phyloP scores from a whole-genome alignment of 208 protist species.

The Trypanosoma scelopori region DNA sequence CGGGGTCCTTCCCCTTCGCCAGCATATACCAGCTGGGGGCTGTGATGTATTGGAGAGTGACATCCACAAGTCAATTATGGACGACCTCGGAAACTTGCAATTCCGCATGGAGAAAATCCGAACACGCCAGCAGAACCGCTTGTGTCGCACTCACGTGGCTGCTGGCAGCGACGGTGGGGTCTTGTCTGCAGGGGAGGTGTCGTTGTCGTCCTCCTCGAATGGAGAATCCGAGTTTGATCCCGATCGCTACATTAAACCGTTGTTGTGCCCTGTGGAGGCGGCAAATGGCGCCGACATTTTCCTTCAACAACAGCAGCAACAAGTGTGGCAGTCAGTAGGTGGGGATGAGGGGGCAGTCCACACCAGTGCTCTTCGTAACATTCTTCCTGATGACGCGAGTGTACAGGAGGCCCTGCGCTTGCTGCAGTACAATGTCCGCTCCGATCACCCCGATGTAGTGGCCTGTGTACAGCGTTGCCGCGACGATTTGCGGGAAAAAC shows the following conservation, averaged over 20 bases:
- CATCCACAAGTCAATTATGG: conserved; percentile 14
- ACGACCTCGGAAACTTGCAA: conserved; percentile 21
- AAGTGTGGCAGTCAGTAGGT: not conserved
- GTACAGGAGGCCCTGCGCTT: conserved; percentile 24
- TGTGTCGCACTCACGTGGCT: not conserved
- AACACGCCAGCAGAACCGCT: not conserved
- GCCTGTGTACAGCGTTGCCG: conserved; percentile 24
- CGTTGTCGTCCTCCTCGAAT: not conserved
- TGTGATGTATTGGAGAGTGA: conserved; percentile 1
- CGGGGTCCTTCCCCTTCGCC: not conserved
- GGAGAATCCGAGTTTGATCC: conserved; percentile 28
- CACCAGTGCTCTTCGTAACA: not conserved
- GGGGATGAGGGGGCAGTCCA: not conserved
- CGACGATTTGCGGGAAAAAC: conserved; percentile 13
- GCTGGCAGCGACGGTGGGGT: not conserved
- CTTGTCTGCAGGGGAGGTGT: not conserved
- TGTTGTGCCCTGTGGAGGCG: not conserved
- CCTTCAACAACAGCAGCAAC: not conserved
- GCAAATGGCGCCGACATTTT: not conserved
- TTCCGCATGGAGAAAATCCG: conserved; percentile 11
- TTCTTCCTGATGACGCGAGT: conserved; percentile 23
- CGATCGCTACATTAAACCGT: conserved; percentile 21
- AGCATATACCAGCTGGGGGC: not conserved
- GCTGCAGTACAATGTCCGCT: conserved; percentile 23
- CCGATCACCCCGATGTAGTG: conserved; percentile 20